Evolutionary conservation across 2,329 filamentous ascomycete species (phyloP).

Genomic region (Colletotrichum gigasporum): DNA sequence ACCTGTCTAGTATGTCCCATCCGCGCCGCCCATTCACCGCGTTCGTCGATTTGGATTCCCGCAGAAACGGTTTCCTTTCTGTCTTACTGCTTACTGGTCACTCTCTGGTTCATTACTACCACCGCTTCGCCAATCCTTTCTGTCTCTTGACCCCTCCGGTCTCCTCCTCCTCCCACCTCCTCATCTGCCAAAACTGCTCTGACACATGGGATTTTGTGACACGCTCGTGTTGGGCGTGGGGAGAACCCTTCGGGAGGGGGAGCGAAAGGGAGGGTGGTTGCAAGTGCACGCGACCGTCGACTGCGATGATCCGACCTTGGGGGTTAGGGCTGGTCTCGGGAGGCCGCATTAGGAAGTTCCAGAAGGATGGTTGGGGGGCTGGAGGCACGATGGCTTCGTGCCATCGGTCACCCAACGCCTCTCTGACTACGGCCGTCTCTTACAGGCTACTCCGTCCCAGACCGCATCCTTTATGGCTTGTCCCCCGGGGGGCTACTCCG

Average conservation of each 20-base stretch:
- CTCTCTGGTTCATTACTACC: too few relatives aligned
- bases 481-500: not conserved
- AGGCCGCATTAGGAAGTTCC: constrained; percentile 16
- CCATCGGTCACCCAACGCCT: too few relatives aligned
- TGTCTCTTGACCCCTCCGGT: not conserved
- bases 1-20: not conserved
- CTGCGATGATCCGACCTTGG: not conserved
- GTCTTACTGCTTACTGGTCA: too few relatives aligned
- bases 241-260: too few relatives aligned
- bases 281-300: not conserved
- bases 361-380: not conserved
- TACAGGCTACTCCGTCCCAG: not conserved
- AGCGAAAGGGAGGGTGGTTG: not conserved
- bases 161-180: not conserved
- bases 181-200: not conserved
- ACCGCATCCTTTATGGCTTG: not conserved
- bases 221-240: not conserved
- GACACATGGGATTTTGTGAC: not conserved
- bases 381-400: too few relatives aligned
- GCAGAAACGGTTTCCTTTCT: not conserved
- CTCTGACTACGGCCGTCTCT: not conserved
- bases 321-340: constrained; percentile 17
- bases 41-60: not conserved
- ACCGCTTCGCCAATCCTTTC: not conserved
- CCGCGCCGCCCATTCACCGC: not conserved